Evolutionary conservation across 176 grass and related monocot genomes (phyloP).

Genomic region (Typha latifolia): DNA sequence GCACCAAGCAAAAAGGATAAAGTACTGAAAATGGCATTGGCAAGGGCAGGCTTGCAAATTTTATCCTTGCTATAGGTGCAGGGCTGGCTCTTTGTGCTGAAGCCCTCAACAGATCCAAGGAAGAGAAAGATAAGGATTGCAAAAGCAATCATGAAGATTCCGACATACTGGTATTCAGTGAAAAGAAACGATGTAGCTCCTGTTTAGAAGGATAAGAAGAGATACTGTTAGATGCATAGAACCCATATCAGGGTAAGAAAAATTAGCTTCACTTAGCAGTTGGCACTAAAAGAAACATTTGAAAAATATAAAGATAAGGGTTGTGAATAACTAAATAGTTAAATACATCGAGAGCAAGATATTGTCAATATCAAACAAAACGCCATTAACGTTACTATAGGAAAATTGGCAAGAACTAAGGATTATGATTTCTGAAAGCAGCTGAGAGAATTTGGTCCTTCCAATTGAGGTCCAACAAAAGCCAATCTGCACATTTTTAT

Average conservation of each 20-base stretch:
- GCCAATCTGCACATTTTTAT: background rate
- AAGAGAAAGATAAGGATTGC: constrained; percentile 80
- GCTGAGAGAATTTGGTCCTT: background rate
- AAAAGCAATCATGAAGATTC: constrained; percentile 72
- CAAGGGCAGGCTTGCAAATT: constrained; percentile 84
- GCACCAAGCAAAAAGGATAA: constrained; percentile 81
- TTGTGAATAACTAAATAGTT: background rate
- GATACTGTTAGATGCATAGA: background rate
- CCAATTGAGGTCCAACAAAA: background rate
- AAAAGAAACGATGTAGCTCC: constrained; percentile 89
- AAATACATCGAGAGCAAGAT: too few species aligned
- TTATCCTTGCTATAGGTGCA: constrained; percentile 88
- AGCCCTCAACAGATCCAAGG: constrained; percentile 89
- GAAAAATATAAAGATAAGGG: background rate
- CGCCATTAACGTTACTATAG: too few species aligned
- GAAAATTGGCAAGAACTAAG: too few species aligned
- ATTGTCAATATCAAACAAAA: too few species aligned
- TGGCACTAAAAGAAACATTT: background rate
- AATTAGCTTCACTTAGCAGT: background rate
- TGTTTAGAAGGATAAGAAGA: constrained; percentile 26
- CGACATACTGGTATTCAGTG: constrained; percentile 89
- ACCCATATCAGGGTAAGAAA: background rate
- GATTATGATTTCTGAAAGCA: background rate
- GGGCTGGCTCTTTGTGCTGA: constrained; percentile 72
- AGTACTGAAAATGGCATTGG: constrained; percentile 82